Base-by-base conservation (phyloP, 2,329 filamentous ascomycete species). In the Ophiostoma montium region DNA sequence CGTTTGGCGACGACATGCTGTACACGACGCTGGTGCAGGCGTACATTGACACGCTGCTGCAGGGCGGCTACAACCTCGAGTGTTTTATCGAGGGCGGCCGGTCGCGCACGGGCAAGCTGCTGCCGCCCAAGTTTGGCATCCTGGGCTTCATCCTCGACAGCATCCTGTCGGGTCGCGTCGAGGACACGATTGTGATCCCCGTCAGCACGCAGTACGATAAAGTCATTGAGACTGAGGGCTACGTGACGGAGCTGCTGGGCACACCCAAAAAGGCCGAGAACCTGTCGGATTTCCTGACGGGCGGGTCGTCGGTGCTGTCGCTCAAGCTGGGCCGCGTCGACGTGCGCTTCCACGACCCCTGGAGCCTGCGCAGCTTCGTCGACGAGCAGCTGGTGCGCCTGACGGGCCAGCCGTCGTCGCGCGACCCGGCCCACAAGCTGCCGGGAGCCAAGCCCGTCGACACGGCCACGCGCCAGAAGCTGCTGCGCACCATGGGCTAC, bases 181-280 rank as follows among this genome's bases (percentile, higher is more conserved):
- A 94, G 43, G 92, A 98, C 63, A 82, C 87, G 31, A 85, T 95
- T 38, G 87, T 98, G 47, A 95, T 90, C 57, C 92, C 92, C 0
- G 92, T 98, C 42, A 94, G 86, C 63, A 95, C 89, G 1, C 92
- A 98, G 62, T 98, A 98, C 61, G 92, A 98, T 70, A 98, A 96
- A 62, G 92, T 98, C 50, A 94, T 98, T 52, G 92, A 98, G 64
- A 95, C 94, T 1, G 88, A 95, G 64, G 92, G 88, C 5, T 98
- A 98, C 60, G 90, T 96, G 41, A 92, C 82, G 32, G 92, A 98
- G 63, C 75, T 98, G 2, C 74, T 98, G 0, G 92, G 92, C 3
- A 82, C 94, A 53, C 92, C 92, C 0, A 98, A 98, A 65, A 86
- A 86, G 59, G 94, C 95, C 62, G 92, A 98, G 61, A 95, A 95